Evolutionary conservation across 768 basidiomycete genomes (phyloP), one percentile per base, ranked within the genome.

Genomic region (Lentinula boryana): DNA sequence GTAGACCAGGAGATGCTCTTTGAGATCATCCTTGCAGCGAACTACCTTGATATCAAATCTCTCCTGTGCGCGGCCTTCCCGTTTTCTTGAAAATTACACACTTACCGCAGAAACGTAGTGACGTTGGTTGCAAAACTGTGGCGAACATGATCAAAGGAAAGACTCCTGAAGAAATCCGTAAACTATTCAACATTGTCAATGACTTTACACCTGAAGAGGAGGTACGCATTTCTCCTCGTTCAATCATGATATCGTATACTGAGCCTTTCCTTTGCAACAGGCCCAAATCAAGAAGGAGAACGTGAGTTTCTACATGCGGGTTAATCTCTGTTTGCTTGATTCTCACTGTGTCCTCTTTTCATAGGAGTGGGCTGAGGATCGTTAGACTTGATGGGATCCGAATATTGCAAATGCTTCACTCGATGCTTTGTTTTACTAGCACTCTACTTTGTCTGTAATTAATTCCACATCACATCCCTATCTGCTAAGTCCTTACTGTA

Each of bases 71-170:
- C 79, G 31, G 35, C 8, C 23, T 44, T 38, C 35, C 46, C 59
- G n/a, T 60, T 64, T 8, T 41, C 32, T 32, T 55, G n/a, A 36
- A 31, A 5, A 63, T 48, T 9, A 31, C 60, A 23, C 56, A 16
- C 15, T 35, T 49, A 23, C 23, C 15, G n/a, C 51, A 35, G 18
- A 8, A 35, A 32, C 15, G 52, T 65, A 96, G 94, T 66, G 95
- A 97, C 70, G 93, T 97, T 62, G 95, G 95, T 1, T 97, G 95
- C 85, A 96, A 97, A 82, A 97, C 94, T 3, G 95, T 97, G 4
- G 97, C 97, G 13, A 98, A 98, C 83, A 99, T 98, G 97, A 98
- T 99, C 84, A 98, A 99, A 80, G 97, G 97, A 36, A 99, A 99
- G 84, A 96, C 95, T 3, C 97, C 97, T 23, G 97, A 98, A 74